These are phyloP conservation scores for Zostera marina DNA, from an alignment of 116 monocot species.

Conservation along the genomic window DNA sequence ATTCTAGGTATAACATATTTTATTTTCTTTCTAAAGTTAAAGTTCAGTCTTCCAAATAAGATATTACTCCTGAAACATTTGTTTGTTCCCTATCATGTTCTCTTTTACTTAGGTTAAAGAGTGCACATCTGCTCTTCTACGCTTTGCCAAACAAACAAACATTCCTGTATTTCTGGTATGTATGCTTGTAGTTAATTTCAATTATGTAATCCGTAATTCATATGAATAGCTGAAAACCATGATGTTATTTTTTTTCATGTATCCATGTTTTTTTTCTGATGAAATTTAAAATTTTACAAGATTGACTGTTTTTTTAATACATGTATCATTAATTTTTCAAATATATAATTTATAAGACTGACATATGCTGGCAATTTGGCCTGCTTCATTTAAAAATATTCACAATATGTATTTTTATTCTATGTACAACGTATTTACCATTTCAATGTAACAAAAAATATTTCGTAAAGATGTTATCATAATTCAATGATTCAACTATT, in stretches of 20 bases:
- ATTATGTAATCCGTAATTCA: background rate
- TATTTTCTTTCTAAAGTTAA: background rate
- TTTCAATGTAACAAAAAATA: background rate
- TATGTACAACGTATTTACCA: background rate
- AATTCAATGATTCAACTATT: background rate
- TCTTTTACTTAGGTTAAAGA: conserved; percentile 54
- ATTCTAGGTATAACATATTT: background rate
- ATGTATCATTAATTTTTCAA: background rate
- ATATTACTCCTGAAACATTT: background rate
- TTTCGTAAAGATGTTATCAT: background rate
- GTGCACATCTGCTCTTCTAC: conserved; percentile 73
- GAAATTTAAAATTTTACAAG: too few species aligned
- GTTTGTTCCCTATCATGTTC: background rate
- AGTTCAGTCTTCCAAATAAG: background rate
- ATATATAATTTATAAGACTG: background rate
- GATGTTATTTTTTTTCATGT: too few species aligned
- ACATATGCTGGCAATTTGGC: background rate
- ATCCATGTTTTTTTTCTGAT: too few species aligned
- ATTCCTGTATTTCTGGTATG: conserved; percentile 84
- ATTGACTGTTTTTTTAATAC: background rate
- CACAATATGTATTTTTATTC: background rate
- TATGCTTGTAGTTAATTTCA: background rate
- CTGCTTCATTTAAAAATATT: background rate
- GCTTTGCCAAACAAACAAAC: conserved; percentile 86
- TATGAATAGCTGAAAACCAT: too few species aligned